Conservation (phyloP, 768 basidiomycete genomes). For the Thelephora aurantiotincta region DNA sequence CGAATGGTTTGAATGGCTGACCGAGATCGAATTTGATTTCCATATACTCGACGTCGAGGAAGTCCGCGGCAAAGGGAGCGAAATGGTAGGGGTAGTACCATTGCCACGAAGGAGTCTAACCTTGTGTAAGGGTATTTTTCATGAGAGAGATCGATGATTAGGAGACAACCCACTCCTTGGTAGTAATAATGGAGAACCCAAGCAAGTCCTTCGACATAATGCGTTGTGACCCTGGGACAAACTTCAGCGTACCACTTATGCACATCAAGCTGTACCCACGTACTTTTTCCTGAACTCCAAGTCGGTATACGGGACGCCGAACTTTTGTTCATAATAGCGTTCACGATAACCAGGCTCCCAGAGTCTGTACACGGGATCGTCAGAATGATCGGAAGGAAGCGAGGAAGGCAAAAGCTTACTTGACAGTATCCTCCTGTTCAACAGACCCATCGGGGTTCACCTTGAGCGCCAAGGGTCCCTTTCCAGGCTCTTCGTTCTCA, state of each 20-base stretch:
- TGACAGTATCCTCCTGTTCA: constrained; percentile 86
- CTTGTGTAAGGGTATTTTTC: constrained; percentile 7
- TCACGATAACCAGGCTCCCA: constrained; percentile 96
- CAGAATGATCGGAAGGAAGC: not conserved
- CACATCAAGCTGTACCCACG: not conserved
- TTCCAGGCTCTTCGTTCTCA: constrained; percentile 29
- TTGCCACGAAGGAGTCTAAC: constrained; percentile 84
- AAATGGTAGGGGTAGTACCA: constrained; percentile 99
- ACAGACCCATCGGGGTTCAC: constrained; percentile 88
- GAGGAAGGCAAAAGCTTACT: constrained; percentile 35
- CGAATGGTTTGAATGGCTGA: constrained; percentile 90
- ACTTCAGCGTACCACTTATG: not conserved
- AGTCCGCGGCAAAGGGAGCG: constrained; percentile 94
- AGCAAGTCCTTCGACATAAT: constrained; percentile 87
- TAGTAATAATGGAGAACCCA: constrained; percentile 99
- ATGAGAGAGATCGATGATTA: not conserved
- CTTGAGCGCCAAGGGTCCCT: constrained; percentile 43
- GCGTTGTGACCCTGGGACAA: constrained; percentile 47
- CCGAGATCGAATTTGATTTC: constrained; percentile 69
- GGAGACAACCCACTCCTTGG: constrained; percentile 61
- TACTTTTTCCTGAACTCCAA: constrained; percentile 48
- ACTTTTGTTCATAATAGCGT: constrained; percentile 91
- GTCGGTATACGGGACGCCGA: constrained; percentile 62
- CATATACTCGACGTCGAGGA: constrained; percentile 65
- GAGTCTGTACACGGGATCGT: constrained; percentile 33